Base-by-base conservation (phyloP, 257 asterid genomes). In the Rubia yunnanensis region DNA sequence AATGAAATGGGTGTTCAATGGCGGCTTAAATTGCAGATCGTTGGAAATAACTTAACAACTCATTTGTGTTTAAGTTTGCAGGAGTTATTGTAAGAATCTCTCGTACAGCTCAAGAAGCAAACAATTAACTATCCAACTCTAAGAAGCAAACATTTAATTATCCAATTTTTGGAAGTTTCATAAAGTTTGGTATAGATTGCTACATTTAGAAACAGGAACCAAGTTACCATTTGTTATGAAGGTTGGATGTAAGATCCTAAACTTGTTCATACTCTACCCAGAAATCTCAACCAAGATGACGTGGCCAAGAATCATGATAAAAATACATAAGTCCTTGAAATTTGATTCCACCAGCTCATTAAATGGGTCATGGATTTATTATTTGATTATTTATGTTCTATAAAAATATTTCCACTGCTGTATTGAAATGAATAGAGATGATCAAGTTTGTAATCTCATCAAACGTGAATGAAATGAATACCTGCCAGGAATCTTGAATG, bases 401-500 rank as follows among this genome's bases (percentile, higher is more conserved):
- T 2, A 2, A 38, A 38, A 38, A 11, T 38, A 11, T 11, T 0
- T 38, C 10, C 10, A 38, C 44, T 38, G 10, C 48, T 39, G 48
- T 13, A 39, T 10, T 4, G 10, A 39, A 39, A 39, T 10, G 48
- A 66, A 14, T 7, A 1, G 46, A 57, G 31, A 60, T 14, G 44
- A 59, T 1, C 41, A 49, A 24, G 41, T 55, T 61, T 15, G 28
- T 39, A 64, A n/a, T 39, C 15, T 14, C 39, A 46, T 23, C 3
- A 14, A 31, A 41, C 34, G 35, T 14, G 49, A 23, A 53, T 14
- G 34, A 56, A 54, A 27, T 39, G 17, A 55, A 65, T 75, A 89
- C 98, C 98, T 92, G 79, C 99, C 99, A 11, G 99, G 99, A 73
- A 92, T 80, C 83, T 92, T 92, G 72, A 86, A 92, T 63, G 90